Evolutionary conservation across 148 eudicot species (phyloP).

Genomic region (Chenopodium berlandieri): DNA sequence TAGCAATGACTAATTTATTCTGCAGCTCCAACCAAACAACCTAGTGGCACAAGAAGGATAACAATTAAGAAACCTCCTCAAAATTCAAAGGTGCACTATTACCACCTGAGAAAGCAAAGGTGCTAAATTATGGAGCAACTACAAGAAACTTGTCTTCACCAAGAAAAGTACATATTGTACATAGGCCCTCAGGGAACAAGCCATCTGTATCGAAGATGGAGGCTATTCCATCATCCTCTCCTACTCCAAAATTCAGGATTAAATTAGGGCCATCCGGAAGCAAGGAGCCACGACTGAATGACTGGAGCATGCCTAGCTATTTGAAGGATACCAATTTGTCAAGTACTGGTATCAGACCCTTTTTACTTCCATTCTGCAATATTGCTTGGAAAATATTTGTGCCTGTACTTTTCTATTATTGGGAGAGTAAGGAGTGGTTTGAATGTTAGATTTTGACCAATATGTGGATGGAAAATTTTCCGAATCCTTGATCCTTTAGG

Average conservation of each 20-base stretch:
- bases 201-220: constrained; percentile 3
- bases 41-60: not conserved
- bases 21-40: constrained; percentile 26
- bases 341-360: constrained; percentile 18
- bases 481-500: too few relatives aligned
- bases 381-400: too few relatives aligned
- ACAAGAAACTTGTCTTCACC: not conserved
- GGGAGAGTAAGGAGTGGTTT: too few relatives aligned
- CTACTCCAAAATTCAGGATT: constrained; percentile 7
- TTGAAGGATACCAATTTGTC: not conserved
- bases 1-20: not conserved
- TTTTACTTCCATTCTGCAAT: not conserved
- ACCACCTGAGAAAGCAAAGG: constrained; percentile 15
- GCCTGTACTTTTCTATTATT: too few relatives aligned
- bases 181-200: not conserved
- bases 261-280: constrained; percentile 19
- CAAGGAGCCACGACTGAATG: constrained; percentile 1
- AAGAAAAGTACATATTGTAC: not conserved
- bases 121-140: constrained; percentile 11
- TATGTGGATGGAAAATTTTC: not conserved
- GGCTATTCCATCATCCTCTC: not conserved
- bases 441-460: too few relatives aligned
- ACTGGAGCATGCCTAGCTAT: constrained; percentile 12
- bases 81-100: constrained; percentile 21
- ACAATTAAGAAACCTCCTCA: constrained; percentile 21